These are phyloP conservation scores for Cephalotrichum gorgonifer DNA, from an alignment of 2,329 filamentous ascomycete genomes.

Conservation along the genomic window DNA sequence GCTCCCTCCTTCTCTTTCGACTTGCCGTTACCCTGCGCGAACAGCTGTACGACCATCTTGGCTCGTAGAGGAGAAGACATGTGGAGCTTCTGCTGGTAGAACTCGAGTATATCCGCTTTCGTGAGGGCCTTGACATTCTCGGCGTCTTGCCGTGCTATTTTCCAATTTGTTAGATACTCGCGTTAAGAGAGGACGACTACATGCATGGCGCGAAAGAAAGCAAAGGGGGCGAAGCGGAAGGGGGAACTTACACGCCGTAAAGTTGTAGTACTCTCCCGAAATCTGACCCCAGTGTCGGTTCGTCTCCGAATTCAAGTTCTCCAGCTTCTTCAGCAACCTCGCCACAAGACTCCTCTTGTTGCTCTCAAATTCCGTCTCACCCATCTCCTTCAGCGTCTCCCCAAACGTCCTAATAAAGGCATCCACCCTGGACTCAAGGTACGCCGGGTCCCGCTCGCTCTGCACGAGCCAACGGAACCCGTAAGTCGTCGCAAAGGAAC, in stretches of 20 bases:
- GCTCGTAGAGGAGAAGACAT: constrained; percentile 63
- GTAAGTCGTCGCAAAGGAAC: constrained; percentile 64
- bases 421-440: constrained; percentile 81
- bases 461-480: constrained; percentile 88
- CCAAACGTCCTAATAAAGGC: constrained; percentile 64
- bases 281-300: constrained; percentile 79
- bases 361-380: constrained; percentile 72
- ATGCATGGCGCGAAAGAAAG: not conserved
- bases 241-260: constrained; percentile 59
- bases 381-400: constrained; percentile 62
- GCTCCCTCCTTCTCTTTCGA: constrained; percentile 19
- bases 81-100: constrained; percentile 66
- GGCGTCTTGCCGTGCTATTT: constrained; percentile 65
- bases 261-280: constrained; percentile 78
- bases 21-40: constrained; percentile 52
- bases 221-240: not conserved
- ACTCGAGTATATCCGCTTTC: constrained; percentile 69
- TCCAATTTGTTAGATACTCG: constrained; percentile 6
- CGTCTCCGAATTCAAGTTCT: constrained; percentile 82
- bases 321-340: constrained; percentile 79
- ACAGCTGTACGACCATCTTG: constrained; percentile 77
- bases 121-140: constrained; percentile 62
- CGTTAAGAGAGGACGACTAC: constrained; percentile 5
- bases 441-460: constrained; percentile 75
- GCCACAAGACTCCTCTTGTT: constrained; percentile 86